These are phyloP conservation scores for Chloris gayana DNA, from an alignment of 176 grass and related monocot species.

Conservation along the genomic window DNA sequence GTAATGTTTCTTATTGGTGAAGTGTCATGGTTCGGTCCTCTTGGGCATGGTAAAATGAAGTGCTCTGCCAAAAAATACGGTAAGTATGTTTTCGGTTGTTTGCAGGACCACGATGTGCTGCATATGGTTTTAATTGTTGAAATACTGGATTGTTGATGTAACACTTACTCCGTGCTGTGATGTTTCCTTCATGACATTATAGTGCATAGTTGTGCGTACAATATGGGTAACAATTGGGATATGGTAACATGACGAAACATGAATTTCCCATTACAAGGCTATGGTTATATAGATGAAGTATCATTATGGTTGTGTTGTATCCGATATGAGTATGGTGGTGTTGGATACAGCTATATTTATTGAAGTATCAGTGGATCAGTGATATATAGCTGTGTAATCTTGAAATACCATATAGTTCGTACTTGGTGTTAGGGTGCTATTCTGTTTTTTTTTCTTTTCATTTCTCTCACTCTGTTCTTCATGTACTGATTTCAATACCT, in stretches of 20 bases:
- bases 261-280: not conserved
- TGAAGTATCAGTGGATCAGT: not conserved
- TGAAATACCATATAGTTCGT: not conserved
- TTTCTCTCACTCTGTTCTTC: slow-evolving; percentile 13
- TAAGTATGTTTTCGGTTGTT: slow-evolving; percentile 22
- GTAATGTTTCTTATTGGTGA: slow-evolving; percentile 39
- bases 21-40: slow-evolving; percentile 44
- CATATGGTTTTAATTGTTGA: not conserved
- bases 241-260: not conserved
- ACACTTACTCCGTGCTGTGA: not conserved
- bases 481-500: slow-evolving; percentile 37
- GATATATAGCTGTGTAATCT: not conserved
- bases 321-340: not conserved
- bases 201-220: not conserved
- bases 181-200: not conserved
- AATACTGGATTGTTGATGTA: slow-evolving; percentile 8
- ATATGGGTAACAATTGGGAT: not conserved
- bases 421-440: not conserved
- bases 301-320: not conserved
- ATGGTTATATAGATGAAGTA: not conserved
- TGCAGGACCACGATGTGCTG: slow-evolving; percentile 17
- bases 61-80: slow-evolving; percentile 27
- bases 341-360: not conserved
- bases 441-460: slow-evolving; percentile 14
- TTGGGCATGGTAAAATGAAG: slow-evolving; percentile 44